Evolutionary conservation across 352 stramenopile species (phyloP).

Genomic region (Phytophthora sp.): DNA sequence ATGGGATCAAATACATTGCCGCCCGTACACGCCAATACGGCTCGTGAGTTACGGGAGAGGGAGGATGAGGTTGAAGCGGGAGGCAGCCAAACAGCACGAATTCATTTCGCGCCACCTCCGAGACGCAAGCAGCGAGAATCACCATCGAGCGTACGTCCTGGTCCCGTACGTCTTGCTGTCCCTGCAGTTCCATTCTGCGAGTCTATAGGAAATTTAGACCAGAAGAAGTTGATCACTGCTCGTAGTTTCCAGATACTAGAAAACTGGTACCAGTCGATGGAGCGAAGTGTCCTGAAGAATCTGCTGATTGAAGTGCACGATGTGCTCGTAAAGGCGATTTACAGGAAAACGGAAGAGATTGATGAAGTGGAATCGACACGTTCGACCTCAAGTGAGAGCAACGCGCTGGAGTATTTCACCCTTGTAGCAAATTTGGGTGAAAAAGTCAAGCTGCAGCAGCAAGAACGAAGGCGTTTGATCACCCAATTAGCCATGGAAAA

Average conservation of each 20-base stretch:
- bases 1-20: conserved; percentile 5
- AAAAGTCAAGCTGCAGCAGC: conserved; percentile 25
- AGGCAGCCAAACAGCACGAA: conserved; percentile 25
- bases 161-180: not conserved
- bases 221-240: conserved; percentile 29
- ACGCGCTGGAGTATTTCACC: conserved; percentile 24
- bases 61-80: not conserved
- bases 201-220: not conserved
- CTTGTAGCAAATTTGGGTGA: conserved; percentile 27
- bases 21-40: conserved; percentile 21
- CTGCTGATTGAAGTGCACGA: conserved; percentile 24
- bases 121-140: not conserved
- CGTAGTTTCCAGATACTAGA: conserved; percentile 44
- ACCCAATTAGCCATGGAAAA: conserved; percentile 58
- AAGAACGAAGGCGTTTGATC: conserved; percentile 21
- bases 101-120: conserved; percentile 38
- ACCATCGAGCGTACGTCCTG: not conserved
- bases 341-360: not conserved
- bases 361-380: not conserved
- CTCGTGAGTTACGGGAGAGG: not conserved
- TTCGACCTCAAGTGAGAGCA: not conserved
- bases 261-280: conserved; percentile 30
- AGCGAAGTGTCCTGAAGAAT: conserved; percentile 32
- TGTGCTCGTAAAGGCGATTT: conserved; percentile 21
- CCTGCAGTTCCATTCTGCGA: not conserved